Conservation (phyloP, 768 basidiomycete genomes). For the Auricularia heimuer region DNA sequence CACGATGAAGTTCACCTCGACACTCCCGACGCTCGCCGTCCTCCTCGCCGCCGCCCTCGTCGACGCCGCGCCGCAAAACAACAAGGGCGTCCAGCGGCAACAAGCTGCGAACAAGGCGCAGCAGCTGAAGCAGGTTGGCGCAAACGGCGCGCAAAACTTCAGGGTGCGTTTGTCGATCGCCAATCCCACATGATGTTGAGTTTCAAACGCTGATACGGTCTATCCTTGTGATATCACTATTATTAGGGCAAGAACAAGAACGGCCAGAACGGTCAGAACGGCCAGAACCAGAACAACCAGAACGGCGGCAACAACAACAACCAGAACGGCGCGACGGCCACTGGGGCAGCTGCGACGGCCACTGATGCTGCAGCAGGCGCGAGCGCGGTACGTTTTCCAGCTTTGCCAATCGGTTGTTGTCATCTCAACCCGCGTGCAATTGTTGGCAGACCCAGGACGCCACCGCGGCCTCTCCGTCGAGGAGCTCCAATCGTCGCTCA, state of each 20-base stretch:
- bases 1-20: not conserved
- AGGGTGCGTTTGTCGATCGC: not conserved
- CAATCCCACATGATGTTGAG: not conserved
- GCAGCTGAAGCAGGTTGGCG: not conserved
- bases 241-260: not conserved
- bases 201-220: not conserved
- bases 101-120: not conserved
- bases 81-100: not conserved
- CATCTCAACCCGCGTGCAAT: not conserved
- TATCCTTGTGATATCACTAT: too few species aligned
- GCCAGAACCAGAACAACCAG: not conserved
- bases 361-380: not conserved
- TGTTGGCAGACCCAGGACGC: too few species aligned
- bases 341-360: not conserved
- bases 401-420: not conserved
- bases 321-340: not conserved
- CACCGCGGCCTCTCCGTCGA: not conserved
- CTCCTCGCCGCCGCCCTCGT: not conserved
- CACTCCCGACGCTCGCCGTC: not conserved
- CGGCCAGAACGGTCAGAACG: not conserved
- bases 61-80: not conserved
- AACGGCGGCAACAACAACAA: not conserved
- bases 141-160: not conserved
- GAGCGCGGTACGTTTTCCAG: not conserved
- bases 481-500: conserved; percentile 2